Evolutionary conservation across 1,284 basidiomycete genomes (phyloP), one percentile per base, ranked within the genome.

Genomic region (Schizophyllum amplum): DNA sequence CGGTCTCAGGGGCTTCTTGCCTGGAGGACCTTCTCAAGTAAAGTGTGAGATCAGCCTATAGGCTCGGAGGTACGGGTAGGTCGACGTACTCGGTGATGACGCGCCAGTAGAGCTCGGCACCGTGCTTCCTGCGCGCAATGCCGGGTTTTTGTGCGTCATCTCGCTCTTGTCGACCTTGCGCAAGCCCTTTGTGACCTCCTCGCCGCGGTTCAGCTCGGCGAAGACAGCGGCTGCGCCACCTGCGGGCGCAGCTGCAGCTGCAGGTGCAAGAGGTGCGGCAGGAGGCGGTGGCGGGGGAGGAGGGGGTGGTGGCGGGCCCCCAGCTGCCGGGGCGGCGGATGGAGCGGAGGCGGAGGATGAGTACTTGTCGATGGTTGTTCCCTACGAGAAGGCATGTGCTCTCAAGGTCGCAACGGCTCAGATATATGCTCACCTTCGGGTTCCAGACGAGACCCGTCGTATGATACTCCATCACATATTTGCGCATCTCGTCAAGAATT

Each of bases 141-240:
- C 80, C 0, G 97, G 96, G 67, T 99, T 99, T 81, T 99, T 98
- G 78, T 99, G 97, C 5, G 94, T 98, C 94, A 96, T 96, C 71
- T 98, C 87, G 64, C 90, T 95, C 73, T 87, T 85, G 69, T 97
- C 93, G 20, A 99, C 97, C 71, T 97, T 98, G 64, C 90, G 86
- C 63, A 99, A 71, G 5, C 90, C 86, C 65, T 90, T 92, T 6
- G 96, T 98, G 56, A 99, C 87, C 15, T 88, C 86, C 59, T 86
- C 90, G 13, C 97, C 96, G 58, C 89, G 83, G 69, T 98, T 98
- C 55, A 99, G 75, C 60, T 94, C 84, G 1, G 92, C 90, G 60
- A 99, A 96, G n/a, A 99, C 90, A 4, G 93, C 92, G 13, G 84
- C 84, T 57, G 87, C 82, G 21, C 92, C 91, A 15, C 80, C 79